Evolutionary conservation across 2,329 filamentous ascomycete genomes (phyloP), one percentile per base, ranked within the genome.

Genomic region (Diaporthe australafricana): DNA sequence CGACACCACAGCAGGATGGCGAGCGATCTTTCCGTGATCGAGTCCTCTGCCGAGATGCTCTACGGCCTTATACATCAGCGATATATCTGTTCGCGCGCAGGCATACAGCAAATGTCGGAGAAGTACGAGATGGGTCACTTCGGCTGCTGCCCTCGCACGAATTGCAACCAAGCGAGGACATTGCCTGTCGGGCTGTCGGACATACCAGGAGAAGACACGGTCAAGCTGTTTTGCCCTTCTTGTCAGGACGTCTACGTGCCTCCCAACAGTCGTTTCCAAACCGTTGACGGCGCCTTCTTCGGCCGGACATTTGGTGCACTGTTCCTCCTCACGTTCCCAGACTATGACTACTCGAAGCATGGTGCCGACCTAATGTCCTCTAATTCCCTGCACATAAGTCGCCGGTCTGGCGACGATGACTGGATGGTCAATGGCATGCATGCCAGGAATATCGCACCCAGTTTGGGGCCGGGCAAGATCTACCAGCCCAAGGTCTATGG

Each of bases 91-190:
- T 98, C 95, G 30, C 90, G 96, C 72, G 94, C 94, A 2, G 96
- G 96, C 67, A 98, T 99, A 78, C 96, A 98, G 84, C 95, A 98
- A 81, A 99, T 99, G 96, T 94, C 95, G 74, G 96, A 99, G 83
- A 99, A 99, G 83, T 99, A 98, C 86, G 96, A 98, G 83, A 88
- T 97, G 62, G 93, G 95, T 74, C 96, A 99, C 84, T 99, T 99
- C 80, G 96, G 96, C 68, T 92, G 93, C 77, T 99, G 96, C 81
- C 96, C 96, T n/a, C 91, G 96, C 72, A 97, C 96, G 72, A 91
- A 96, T 83, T 99, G 96, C 87, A 93, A 95, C 78, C 92, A 93
- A 73, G 93, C 94, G 75, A 93, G 96, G 78, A 96, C 97, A 17
- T 88, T 99, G 6, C 96, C 96, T 1, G 96, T 99, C 25, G 96